Evolutionary conservation across 73 alveolate genomes (phyloP), one percentile per base, ranked within the genome.

Genomic region (Paramecium caudatum): DNA sequence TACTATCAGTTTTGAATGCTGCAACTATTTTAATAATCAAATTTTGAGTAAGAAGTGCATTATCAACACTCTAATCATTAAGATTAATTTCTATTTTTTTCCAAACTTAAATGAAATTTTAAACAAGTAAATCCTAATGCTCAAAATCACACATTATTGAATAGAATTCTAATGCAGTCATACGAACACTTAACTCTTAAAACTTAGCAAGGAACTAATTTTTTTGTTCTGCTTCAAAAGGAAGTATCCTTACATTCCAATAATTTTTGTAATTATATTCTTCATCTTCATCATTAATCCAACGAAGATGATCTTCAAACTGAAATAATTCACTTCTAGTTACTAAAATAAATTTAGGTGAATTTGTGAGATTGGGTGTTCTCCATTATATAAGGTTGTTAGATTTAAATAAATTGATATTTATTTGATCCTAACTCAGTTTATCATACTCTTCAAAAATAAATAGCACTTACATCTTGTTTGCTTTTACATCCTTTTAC

Each of bases 371-470:
- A 0, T 17, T 27, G 7, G 80, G 80, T 19, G 80, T 55, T 8
- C 30, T 55, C 80, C 80, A 55, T 55, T 55, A 10, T 27, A 27
- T 19, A 7, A 55, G 80, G 30, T 55, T 55, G 16, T 55, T 55
- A 3, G 80, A 55, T 21, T 55, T 55, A 15, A 55, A 55, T 55
- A 55, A 25, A 55, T 55, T 55, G 8, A 55, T 55, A 27, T 25
- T 43, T 55, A 55, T 55, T 55, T 55, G 45, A 55, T 55, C 45
- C 30, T 55, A 21, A 55, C 80, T 55, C 2, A 55, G 45, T 55
- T 55, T 55, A 10, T 55, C 80, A 55, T 55, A 55, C 30, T 55
- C 80, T 55, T 55, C 80, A 55, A 55, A 55, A 19, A 55, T 55
- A 43, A 55, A 55, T 23, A 55, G 30, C 80, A 55, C 30, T 4